Base-by-base conservation (phyloP, 75 land plant species). In the Sequoia sempervirens region DNA sequence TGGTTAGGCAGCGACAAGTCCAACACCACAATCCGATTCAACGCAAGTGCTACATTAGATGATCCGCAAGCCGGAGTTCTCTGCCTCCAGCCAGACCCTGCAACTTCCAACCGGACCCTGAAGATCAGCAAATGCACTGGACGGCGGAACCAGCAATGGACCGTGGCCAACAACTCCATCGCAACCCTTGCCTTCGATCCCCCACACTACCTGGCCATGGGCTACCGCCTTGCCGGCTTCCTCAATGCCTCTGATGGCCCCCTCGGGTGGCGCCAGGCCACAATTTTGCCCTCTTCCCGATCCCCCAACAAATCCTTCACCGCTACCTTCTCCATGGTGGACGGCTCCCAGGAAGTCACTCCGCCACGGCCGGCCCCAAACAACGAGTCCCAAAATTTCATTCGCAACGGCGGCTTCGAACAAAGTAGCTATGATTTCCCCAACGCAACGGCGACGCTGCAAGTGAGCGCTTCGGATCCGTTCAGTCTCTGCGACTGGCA, bases 391-490 rank as follows among this genome's bases (percentile, higher is more conserved):
- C 34, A 2, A 28, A 68, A 68, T 9, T 68, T 68, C 32, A 28
- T 68, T 10, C 32, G 8, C 28, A 68, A 68, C 32, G 72, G 72
- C n/a, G 72, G 72, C 4, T 68, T 68, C 12, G 72, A 68, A 0
- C 72, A 70, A 37, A 70, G 73, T 37, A 70, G 73, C 73, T 70
- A 30, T 37, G 73, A 70, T 70, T 70, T 70, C 73, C 36, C 73
- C 2, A 28, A 32, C 36, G 0, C 36, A 70, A 70, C 36, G 1
- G 32, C 73, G 13, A 12, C 11, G 11, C 12, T 70, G 1, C 14
- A 37, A 2, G 1, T 70, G 0, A 32, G 1, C 12, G 0, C 11
- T 2, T 3, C 11, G 14, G 73, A 70, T 10, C 32, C 36, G 4
- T 70, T 70, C 37, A 32, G 73, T 12, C 73, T 32, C 36, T 70